Evolutionary conservation across 345 rosid species (phyloP), one percentile per base, ranked within the genome.

Genomic region (Cardamine chenopodiifolia): DNA sequence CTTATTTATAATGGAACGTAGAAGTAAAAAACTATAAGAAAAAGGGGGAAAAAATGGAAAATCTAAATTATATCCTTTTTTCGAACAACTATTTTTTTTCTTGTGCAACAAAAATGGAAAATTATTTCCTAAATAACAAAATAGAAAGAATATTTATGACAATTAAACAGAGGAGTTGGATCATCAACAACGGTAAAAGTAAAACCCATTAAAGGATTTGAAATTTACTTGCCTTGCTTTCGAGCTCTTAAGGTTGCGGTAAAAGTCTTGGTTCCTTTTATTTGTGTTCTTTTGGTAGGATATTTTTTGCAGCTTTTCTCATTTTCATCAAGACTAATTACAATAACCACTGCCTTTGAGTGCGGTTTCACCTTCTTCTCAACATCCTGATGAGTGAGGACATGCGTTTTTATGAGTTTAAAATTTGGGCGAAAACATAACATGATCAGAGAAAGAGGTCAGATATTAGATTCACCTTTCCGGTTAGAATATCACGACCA

Each of bases 161-260:
- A 39, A 2, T 23, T 1, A 22, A 22, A 6, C 17, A 23, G 28
- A 37, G 7, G 17, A 11, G 17, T 15, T 13, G 75, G 62, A 53
- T 48, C 20, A 50, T 45, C 55, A 25, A 25, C 26, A 25, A 25
- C 1, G 26, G 26, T 25, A 1, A 25, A 25, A 25, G 26, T 25
- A 25, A 25, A 64, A 55, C 12, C 12, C 1, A 14, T 5, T 3
- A 2, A 20, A 31, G 13, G 18, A 32, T 28, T 10, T 6, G 32
- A 34, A 8, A 25, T 20, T 18, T 14, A 8, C 3, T 28, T 40
- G 86, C 98, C 88, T 89, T 89, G 95, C 95, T 90, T 90, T 69
- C 98, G 72, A 40, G 96, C 91, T 57, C 85, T 79, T 34, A 90
- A 84, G 57, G 85, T 83, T 56, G 93, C 53, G 23, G 91, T 86